Conservation (phyloP, 139 green algal species). For the Micractinium sp. region DNA sequence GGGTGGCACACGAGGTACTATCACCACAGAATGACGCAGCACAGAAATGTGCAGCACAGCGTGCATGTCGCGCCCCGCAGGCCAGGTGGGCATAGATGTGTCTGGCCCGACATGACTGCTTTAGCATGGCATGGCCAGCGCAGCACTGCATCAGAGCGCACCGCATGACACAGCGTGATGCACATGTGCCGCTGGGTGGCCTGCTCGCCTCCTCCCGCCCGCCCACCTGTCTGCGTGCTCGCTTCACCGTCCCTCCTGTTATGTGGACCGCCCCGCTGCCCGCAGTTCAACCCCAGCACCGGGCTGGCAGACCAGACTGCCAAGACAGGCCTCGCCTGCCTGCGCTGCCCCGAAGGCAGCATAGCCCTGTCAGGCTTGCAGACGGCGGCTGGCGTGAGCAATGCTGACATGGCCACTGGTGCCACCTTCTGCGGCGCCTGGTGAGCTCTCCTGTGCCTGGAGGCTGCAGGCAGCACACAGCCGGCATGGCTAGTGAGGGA, state of each 20-base stretch:
- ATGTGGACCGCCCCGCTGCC: background rate
- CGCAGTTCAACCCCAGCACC: background rate
- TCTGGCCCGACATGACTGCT: too few relatives aligned
- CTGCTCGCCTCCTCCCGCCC: too few relatives aligned
- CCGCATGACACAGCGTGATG: too few relatives aligned
- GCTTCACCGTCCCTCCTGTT: background rate
- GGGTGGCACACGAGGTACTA: too few relatives aligned
- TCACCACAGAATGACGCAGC: background rate
- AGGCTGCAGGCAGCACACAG: too few relatives aligned
- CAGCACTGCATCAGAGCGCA: too few relatives aligned
- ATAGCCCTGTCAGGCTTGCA: background rate
- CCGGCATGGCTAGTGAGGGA: too few relatives aligned
- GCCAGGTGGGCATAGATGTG: too few relatives aligned
- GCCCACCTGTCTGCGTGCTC: background rate
- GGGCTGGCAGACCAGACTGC: background rate
- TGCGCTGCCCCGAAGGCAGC: background rate
- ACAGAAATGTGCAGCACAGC: background rate
- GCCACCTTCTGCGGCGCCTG: background rate
- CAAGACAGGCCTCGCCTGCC: background rate
- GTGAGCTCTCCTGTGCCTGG: background rate
- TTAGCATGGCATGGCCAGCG: too few relatives aligned
- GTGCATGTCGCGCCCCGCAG: too few relatives aligned
- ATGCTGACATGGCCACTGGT: background rate
- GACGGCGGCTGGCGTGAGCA: background rate
- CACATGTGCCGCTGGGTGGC: too few relatives aligned